Conservation (phyloP, 495 filamentous ascomycete genomes). For the Neurospora sp. region DNA sequence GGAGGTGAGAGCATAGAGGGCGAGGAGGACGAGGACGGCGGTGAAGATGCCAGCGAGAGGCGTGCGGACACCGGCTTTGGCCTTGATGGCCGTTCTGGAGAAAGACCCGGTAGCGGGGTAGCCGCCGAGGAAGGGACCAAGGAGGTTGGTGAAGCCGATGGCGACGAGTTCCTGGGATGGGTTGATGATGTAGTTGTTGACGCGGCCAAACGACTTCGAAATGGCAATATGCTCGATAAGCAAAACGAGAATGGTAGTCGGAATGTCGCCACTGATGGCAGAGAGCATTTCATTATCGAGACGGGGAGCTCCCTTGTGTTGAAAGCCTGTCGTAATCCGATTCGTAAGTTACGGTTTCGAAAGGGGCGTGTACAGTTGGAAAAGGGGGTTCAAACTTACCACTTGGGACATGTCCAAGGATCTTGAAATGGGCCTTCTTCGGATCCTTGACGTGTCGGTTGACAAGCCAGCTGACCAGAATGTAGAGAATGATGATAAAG, state of each 20-base stretch:
- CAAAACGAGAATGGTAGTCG: slow-evolving; percentile 36
- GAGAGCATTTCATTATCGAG: slow-evolving; percentile 23
- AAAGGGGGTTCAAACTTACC: slow-evolving; percentile 18
- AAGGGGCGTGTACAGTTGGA: neutral
- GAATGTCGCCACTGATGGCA: slow-evolving; percentile 25
- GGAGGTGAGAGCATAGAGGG: slow-evolving; percentile 40
- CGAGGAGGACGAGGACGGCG: slow-evolving; percentile 40
- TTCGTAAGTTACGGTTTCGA: neutral
- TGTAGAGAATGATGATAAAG: slow-evolving; percentile 35
- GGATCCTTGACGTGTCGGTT: slow-evolving; percentile 20
- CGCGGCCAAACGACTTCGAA: slow-evolving; percentile 42
- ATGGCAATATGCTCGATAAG: slow-evolving; percentile 47
- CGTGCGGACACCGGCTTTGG: slow-evolving; percentile 41
- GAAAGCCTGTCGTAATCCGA: slow-evolving; percentile 28
- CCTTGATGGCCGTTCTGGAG: slow-evolving; percentile 39
- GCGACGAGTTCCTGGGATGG: slow-evolving; percentile 46
- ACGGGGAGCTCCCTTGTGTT: slow-evolving; percentile 26
- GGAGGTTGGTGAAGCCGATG: slow-evolving; percentile 41
- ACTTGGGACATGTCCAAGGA: slow-evolving; percentile 32
- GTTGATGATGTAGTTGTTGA: slow-evolving; percentile 46
- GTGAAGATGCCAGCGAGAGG: slow-evolving; percentile 43
- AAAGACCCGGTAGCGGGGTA: slow-evolving; percentile 46
- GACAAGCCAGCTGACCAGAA: slow-evolving; percentile 28
- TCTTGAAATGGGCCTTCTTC: slow-evolving; percentile 26
- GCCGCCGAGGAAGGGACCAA: slow-evolving; percentile 42